phyloP scores from a whole-genome alignment of 2,329 filamentous ascomycete species.

The Talaromyces sp. region DNA sequence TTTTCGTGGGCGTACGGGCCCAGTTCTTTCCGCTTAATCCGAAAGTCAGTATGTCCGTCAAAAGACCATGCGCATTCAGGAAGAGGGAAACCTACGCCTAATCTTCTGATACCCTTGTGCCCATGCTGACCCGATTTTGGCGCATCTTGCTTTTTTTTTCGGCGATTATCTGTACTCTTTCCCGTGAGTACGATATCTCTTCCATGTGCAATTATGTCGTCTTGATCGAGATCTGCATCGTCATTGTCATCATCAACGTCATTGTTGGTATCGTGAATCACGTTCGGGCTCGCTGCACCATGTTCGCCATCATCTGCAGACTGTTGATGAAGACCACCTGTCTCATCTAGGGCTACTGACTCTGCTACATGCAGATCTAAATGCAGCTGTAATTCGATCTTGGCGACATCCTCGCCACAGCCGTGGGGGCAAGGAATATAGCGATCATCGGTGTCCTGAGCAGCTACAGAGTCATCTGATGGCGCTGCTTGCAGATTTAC shows the following conservation, averaged over 20 bases:
- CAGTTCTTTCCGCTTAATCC: slow-evolving; percentile 55
- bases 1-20: slow-evolving; percentile 71
- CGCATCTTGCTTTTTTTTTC: slow-evolving; percentile 4
- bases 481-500: neutral
- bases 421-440: slow-evolving; percentile 57
- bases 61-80: neutral
- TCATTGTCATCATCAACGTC: neutral
- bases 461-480: neutral
- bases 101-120: slow-evolving; percentile 26
- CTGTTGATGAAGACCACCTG: slow-evolving; percentile 14
- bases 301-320: neutral
- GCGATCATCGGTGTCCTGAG: slow-evolving; percentile 19
- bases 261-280: neutral
- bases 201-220: neutral
- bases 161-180: slow-evolving; percentile 1
- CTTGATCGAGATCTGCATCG: neutral
- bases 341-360: slow-evolving; percentile 42
- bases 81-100: slow-evolving; percentile 27
- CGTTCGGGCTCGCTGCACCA: neutral
- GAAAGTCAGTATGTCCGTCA: slow-evolving; percentile 15
- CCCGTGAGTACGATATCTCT: slow-evolving; percentile 8
- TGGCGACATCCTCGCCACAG: slow-evolving; percentile 58
- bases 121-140: neutral
- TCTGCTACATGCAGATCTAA: slow-evolving; percentile 58
- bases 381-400: slow-evolving; percentile 56